These are phyloP conservation scores for Populus simonii DNA, from an alignment of 345 rosid genomes.

Conservation along the genomic window DNA sequence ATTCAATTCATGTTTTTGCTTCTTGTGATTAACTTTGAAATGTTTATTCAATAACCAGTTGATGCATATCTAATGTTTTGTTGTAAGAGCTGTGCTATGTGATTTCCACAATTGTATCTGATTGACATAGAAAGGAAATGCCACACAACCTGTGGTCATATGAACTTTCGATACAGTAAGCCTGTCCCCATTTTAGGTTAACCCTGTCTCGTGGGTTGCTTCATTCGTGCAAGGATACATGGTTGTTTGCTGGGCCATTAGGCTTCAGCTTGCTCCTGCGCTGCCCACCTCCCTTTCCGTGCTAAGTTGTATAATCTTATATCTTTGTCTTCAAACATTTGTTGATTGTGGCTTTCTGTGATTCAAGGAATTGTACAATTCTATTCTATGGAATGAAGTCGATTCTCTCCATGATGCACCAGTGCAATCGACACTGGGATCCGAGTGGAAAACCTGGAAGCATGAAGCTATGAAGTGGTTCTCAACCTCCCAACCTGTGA, in stretches of 20 bases:
- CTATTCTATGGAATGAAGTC: conserved; percentile 78
- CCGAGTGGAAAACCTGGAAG: conserved; percentile 99
- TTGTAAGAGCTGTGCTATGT: not conserved
- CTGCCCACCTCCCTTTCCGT: conserved; percentile 3
- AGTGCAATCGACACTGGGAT: conserved; percentile 59
- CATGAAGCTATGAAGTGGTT: conserved; percentile 85
- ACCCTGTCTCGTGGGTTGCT: not conserved
- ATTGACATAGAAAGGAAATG: not conserved
- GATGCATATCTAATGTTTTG: not conserved
- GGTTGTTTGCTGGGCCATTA: not conserved
- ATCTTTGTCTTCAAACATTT: not conserved
- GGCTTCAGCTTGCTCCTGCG: not conserved
- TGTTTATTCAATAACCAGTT: not conserved
- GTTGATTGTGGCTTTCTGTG: conserved; percentile 10
- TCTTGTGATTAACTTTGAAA: not conserved
- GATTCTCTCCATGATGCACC: conserved; percentile 63
- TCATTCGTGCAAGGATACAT: not conserved
- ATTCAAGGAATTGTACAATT: conserved; percentile 71
- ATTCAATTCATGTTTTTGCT: not conserved
- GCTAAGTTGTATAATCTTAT: not conserved
- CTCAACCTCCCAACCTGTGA: conserved; percentile 47
- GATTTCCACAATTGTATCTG: not conserved
- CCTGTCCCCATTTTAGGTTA: not conserved
- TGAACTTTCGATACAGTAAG: not conserved
- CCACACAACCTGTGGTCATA: not conserved